A percentile compares a stretch with the other conserved stretches of the same genome.
These are phyloP conservation scores for Drechslerella dactyloides DNA, from an alignment of 2,329 filamentous ascomycete genomes.

Conservation along the genomic window DNA sequence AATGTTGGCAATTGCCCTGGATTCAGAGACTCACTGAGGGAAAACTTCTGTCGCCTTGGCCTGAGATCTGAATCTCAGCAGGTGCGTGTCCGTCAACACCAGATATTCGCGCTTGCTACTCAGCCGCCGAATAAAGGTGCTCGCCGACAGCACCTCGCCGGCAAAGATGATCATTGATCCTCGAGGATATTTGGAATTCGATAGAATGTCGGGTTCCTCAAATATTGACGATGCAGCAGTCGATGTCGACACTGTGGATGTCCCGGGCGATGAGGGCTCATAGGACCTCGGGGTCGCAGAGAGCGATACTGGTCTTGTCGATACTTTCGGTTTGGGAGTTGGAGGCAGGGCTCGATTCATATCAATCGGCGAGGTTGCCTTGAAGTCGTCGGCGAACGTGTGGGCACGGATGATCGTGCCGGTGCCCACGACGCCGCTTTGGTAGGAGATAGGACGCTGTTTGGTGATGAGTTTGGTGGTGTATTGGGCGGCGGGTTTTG, in stretches of 20 bases:
- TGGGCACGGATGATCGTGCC: conserved; percentile 40
- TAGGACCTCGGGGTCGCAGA: conserved; percentile 44
- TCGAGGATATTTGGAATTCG: conserved; percentile 16
- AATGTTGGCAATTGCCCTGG: background rate
- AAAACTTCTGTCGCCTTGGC: conserved; percentile 70
- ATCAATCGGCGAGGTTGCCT: conserved; percentile 38
- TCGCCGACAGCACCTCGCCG: conserved; percentile 73
- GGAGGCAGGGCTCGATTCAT: conserved; percentile 35
- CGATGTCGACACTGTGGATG: conserved; percentile 45
- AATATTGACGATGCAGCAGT: conserved; percentile 41
- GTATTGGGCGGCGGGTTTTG: conserved; percentile 31
- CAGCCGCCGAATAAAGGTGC: conserved; percentile 70
- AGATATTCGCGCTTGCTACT: conserved; percentile 70
- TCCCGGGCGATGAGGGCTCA: conserved; percentile 47
- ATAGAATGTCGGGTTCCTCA: conserved; percentile 32
- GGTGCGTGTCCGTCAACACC: conserved; percentile 72
- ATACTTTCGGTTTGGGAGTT: conserved; percentile 29
- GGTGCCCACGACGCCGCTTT: conserved; percentile 39
- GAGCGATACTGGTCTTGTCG: conserved; percentile 40
- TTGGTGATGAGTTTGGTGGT: conserved; percentile 44
- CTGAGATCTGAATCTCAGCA: conserved; percentile 73
- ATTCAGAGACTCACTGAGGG: conserved; percentile 56
- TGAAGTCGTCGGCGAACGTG: conserved; percentile 30
- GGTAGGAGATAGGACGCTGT: conserved; percentile 43
- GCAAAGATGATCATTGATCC: conserved; percentile 58